A percentile compares a stretch with the other conserved stretches of the same genome.
Conservation (phyloP, 331 rosid genomes). For the Malus hybrid region DNA sequence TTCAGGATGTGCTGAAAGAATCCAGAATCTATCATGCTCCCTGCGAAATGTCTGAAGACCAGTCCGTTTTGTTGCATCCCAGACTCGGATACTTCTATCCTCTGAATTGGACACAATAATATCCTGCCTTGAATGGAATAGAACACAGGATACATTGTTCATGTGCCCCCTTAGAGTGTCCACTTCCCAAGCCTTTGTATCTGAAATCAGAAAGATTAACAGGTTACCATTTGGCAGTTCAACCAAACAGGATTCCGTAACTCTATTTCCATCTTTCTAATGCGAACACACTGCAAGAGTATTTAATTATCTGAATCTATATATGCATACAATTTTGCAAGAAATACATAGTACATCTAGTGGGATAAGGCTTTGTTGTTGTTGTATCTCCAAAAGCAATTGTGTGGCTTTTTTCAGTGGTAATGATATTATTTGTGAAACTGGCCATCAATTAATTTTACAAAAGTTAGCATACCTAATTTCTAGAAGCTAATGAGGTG, state of each 20-base stretch:
- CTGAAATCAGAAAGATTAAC: conserved; percentile 33
- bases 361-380: no score
- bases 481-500: background rate
- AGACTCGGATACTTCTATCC: conserved; percentile 92
- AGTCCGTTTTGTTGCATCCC: conserved; percentile 95
- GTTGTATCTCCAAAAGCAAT: background rate
- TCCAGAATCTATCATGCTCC: conserved; percentile 17
- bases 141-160: conserved; percentile 92
- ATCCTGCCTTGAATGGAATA: conserved; percentile 93
- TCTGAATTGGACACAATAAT: conserved; percentile 93
- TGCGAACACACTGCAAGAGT: background rate
- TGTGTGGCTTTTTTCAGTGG: background rate
- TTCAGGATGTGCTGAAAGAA: conserved; percentile 20
- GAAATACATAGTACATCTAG: background rate
- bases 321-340: background rate
- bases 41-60: conserved; percentile 89
- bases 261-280: background rate
- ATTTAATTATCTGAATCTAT: background rate
- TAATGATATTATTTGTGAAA: background rate
- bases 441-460: background rate
- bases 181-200: conserved; percentile 97
- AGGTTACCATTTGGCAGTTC: background rate
- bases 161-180: conserved; percentile 96
- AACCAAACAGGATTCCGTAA: background rate
- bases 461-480: background rate